These are phyloP conservation scores for Carpediemonas membranifera DNA, from an alignment of 78 protist species.

Conservation along the genomic window DNA sequence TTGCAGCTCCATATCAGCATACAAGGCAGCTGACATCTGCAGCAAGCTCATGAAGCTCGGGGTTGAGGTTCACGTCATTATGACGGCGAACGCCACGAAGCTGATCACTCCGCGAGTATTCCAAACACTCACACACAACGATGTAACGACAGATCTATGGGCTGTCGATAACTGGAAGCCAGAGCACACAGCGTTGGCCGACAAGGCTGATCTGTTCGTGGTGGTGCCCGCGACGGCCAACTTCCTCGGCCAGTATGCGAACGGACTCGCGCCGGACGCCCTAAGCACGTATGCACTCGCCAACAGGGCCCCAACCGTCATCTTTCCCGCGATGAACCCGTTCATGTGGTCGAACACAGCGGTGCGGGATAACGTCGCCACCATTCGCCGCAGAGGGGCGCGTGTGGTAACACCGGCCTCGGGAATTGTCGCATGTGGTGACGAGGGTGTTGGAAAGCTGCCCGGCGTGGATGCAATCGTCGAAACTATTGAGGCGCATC, in stretches of 20 bases:
- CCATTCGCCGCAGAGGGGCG: not conserved
- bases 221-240: not conserved
- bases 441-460: not conserved
- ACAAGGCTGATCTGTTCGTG: not conserved
- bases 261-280: constrained; percentile 1
- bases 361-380: not conserved
- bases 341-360: not conserved
- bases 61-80: not conserved
- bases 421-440: not conserved
- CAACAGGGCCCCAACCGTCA: not conserved
- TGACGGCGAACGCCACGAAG: not conserved
- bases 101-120: not conserved
- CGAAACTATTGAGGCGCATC: not conserved
- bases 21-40: not conserved
- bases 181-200: not conserved
- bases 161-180: not conserved
- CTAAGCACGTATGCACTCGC: not conserved
- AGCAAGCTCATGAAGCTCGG: not conserved
- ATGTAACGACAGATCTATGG: not conserved
- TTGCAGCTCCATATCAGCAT: not conserved
- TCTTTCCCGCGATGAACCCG: not conserved
- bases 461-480: not conserved
- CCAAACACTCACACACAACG: not conserved
- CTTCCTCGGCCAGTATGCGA: not conserved
- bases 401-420: not conserved